These are phyloP conservation scores for Saccharata proteae DNA, from an alignment of 2,329 filamentous ascomycete species.

Conservation along the genomic window DNA sequence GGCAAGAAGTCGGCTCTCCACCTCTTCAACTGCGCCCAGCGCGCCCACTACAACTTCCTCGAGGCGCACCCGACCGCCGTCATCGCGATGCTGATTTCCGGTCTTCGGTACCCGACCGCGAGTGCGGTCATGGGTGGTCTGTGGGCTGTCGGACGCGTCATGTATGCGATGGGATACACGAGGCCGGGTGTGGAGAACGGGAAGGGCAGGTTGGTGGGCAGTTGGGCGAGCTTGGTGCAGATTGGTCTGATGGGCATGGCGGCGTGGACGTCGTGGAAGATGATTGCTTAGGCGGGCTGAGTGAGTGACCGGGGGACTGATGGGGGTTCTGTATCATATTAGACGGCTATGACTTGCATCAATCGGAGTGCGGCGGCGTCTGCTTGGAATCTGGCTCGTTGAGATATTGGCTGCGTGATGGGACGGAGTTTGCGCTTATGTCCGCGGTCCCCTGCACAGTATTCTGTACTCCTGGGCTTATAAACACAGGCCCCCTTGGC, in stretches of 20 bases:
- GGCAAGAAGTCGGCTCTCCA: slow-evolving; percentile 31
- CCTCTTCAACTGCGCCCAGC: slow-evolving; percentile 32
- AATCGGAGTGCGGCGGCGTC: no score
- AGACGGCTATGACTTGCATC: no score
- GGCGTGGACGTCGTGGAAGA: slow-evolving; percentile 2
- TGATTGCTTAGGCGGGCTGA: background rate
- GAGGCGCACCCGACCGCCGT: slow-evolving; percentile 45
- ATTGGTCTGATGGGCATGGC: slow-evolving; percentile 4
- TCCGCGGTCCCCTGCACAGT: no score
- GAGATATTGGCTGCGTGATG: no score
- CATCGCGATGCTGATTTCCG: slow-evolving; percentile 40
- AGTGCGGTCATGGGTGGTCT: slow-evolving; percentile 32
- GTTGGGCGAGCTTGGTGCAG: slow-evolving; percentile 1
- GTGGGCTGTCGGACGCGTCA: slow-evolving; percentile 39
- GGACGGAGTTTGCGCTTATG: no score
- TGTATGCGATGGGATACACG: slow-evolving; percentile 39
- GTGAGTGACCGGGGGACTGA: no score
- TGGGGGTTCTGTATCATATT: no score
- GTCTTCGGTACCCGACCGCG: slow-evolving; percentile 40
- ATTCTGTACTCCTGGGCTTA: no score
- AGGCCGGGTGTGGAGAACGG: slow-evolving; percentile 25
- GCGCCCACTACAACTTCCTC: slow-evolving; percentile 43
- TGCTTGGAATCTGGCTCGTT: no score
- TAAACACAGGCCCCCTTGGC: no score
- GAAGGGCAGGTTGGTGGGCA: slow-evolving; percentile 25